These are phyloP conservation scores for Barnettozyma populi DNA, from an alignment of 805 yeast genomes.

Conservation along the genomic window DNA sequence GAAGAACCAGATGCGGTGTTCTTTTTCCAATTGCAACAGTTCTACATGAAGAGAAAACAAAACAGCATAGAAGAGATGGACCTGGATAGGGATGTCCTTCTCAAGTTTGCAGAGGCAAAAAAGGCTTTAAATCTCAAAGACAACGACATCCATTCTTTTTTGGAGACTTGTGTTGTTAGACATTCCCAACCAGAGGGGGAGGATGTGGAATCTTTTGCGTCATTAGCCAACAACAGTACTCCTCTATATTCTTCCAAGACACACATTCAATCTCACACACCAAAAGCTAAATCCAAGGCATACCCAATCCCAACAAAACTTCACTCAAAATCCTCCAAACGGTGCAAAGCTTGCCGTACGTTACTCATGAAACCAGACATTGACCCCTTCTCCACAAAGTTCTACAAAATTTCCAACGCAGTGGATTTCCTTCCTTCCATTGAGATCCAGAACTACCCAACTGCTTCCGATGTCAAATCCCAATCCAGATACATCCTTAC, in stretches of 20 bases:
- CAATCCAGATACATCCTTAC: slow-evolving; percentile 6
- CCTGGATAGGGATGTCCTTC: slow-evolving; percentile 11
- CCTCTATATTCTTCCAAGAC: slow-evolving; percentile 5
- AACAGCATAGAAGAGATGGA: slow-evolving; percentile 8
- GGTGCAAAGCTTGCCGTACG: slow-evolving; percentile 26
- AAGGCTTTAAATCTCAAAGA: slow-evolving; percentile 1
- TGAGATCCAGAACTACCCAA: slow-evolving; percentile 6
- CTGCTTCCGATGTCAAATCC: background rate
- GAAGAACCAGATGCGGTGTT: slow-evolving; percentile 1
- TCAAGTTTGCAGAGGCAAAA: slow-evolving; percentile 17
- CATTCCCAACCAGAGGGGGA: background rate
- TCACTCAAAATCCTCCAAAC: slow-evolving; percentile 18
- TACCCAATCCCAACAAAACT: slow-evolving; percentile 19
- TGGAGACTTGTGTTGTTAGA: slow-evolving; percentile 10
- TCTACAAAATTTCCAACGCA: slow-evolving; percentile 25
- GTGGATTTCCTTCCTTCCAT: slow-evolving; percentile 21
- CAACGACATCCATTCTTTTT: slow-evolving; percentile 13
- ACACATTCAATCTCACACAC: slow-evolving; percentile 3
- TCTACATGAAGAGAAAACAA: slow-evolving; percentile 17
- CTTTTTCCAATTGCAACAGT: slow-evolving; percentile 18
- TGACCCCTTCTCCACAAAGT: slow-evolving; percentile 21
- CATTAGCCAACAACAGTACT: background rate
- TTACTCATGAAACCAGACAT: slow-evolving; percentile 25
- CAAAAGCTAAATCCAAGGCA: background rate
- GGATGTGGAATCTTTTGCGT: background rate